These are phyloP conservation scores for Aureobasidium mangrovei DNA, from an alignment of 2,329 filamentous ascomycete species.

Conservation along the genomic window DNA sequence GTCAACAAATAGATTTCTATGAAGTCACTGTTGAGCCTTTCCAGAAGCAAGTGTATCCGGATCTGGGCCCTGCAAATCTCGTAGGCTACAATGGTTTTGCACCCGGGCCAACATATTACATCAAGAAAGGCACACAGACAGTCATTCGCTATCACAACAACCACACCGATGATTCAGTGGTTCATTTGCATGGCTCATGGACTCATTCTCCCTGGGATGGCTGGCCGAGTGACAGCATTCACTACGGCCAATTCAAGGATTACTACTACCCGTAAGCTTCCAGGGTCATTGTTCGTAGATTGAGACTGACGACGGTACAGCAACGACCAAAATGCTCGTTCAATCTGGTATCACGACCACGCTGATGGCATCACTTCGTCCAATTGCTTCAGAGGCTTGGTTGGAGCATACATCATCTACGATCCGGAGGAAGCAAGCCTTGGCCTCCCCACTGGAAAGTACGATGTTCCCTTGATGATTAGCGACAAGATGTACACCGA, in stretches of 20 bases:
- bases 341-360: slow-evolving; percentile 35
- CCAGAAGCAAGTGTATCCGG: slow-evolving; percentile 33
- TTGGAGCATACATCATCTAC: slow-evolving; percentile 47
- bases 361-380: slow-evolving; percentile 38
- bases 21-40: slow-evolving; percentile 36
- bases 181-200: slow-evolving; percentile 47
- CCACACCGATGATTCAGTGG: slow-evolving; percentile 33
- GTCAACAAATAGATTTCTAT: slow-evolving; percentile 37
- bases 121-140: slow-evolving; percentile 39
- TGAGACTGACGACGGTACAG: background rate
- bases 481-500: slow-evolving; percentile 44
- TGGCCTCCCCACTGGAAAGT: slow-evolving; percentile 42
- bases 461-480: slow-evolving; percentile 47
- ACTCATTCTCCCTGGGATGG: slow-evolving; percentile 41
- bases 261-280: slow-evolving; percentile 51
- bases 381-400: slow-evolving; percentile 49
- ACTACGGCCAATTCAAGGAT: slow-evolving; percentile 49
- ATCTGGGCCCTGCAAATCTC: slow-evolving; percentile 27
- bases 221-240: slow-evolving; percentile 46
- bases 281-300: background rate
- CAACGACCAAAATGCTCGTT: background rate
- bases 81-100: slow-evolving; percentile 45
- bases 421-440: slow-evolving; percentile 41
- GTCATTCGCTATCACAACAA: slow-evolving; percentile 46
- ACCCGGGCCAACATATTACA: slow-evolving; percentile 44